A percentile compares a stretch with the other conserved stretches of the same genome.
phyloP scores from a whole-genome alignment of 345 rosid genomes.

The Clarkia xantiana region DNA sequence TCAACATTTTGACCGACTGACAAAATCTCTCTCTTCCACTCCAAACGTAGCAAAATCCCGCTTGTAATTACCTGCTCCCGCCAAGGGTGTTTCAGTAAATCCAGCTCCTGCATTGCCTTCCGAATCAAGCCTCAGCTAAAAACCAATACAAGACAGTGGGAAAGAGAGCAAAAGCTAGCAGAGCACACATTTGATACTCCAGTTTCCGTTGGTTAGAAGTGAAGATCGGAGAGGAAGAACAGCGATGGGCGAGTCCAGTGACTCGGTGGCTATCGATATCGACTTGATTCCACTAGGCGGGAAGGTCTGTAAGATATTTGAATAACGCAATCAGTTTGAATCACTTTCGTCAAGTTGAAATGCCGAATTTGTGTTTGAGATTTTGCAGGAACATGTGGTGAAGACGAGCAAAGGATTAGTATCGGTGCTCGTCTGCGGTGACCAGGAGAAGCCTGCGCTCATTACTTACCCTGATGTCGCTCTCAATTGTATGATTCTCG shows the following conservation, averaged over 20 bases:
- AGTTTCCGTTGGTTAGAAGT: not conserved
- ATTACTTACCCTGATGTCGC: slow-evolving; percentile 84
- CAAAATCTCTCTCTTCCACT: slow-evolving; percentile 10
- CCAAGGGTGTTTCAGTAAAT: slow-evolving; percentile 1
- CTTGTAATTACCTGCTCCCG: not conserved
- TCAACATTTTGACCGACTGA: not conserved
- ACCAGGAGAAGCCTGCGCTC: slow-evolving; percentile 70
- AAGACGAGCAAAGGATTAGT: slow-evolving; percentile 62
- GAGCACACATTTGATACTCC: not conserved
- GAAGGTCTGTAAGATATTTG: slow-evolving; percentile 21
- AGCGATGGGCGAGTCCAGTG: slow-evolving; percentile 37
- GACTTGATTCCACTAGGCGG: slow-evolving; percentile 33
- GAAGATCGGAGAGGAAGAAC: slow-evolving; percentile 4
- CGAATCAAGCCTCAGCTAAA: not conserved
- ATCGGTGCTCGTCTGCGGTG: slow-evolving; percentile 62
- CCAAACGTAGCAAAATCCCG: no score
- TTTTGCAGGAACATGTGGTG: slow-evolving; percentile 53
- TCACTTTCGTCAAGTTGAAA: not conserved
- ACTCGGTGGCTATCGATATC: slow-evolving; percentile 34
- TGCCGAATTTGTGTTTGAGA: not conserved
- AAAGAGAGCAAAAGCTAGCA: not conserved
- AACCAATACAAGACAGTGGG: not conserved
- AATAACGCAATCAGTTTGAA: not conserved
- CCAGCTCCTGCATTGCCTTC: not conserved
- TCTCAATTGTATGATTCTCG: slow-evolving; percentile 44